Evolutionary conservation across 768 basidiomycete species (phyloP), one percentile per base, ranked within the genome.

Genomic region (Trametes cingulata): DNA sequence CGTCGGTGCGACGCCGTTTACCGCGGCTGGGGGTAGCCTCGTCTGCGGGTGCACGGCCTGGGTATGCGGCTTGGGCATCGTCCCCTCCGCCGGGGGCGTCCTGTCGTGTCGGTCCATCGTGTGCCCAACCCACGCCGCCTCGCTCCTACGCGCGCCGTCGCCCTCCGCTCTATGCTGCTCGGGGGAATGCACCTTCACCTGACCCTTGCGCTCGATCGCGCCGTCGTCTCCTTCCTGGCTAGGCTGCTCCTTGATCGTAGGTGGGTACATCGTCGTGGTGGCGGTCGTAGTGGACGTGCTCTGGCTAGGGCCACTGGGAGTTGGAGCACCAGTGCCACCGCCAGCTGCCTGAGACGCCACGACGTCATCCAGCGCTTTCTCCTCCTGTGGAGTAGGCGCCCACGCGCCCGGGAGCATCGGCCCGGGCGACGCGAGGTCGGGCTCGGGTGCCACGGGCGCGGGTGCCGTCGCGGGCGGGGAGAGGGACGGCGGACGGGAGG

Each of bases 71-170:
- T 49, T 54, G 24, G 63, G 53, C 22, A 58, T 47, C 47, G 58
- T 56, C 10, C n/a, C n/a, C n/a, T 42, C 40, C 17, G 17, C 46
- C 17, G 56, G 52, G 6, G 62, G 57, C 2, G 41, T 35, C 14
- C 17, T 17, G 40, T 60, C 58, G 19, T 54, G 40, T 17, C 50
- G 40, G 69, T 41, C 76, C 33, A 56, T 66, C 25, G 82, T 80
- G 61, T 85, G 72, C 6, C 81, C 80, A 40, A 87, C 78, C 61
- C 85, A 69, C 2, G 83, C 87, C 6, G 82, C 81, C 70, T 90
- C 87, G 60, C 88, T 89, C 71, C 83, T 85, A 64, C 84, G 76
- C 49, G 79, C 68, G 5, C 70, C 72, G 58, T 78, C 73, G 37
- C 75, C 76, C 19, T 75, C 72, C 14, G 78, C 75, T 35, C 65